phyloP scores from a whole-genome alignment of 805 yeast genomes.

The Candida khao-thaluensis region DNA sequence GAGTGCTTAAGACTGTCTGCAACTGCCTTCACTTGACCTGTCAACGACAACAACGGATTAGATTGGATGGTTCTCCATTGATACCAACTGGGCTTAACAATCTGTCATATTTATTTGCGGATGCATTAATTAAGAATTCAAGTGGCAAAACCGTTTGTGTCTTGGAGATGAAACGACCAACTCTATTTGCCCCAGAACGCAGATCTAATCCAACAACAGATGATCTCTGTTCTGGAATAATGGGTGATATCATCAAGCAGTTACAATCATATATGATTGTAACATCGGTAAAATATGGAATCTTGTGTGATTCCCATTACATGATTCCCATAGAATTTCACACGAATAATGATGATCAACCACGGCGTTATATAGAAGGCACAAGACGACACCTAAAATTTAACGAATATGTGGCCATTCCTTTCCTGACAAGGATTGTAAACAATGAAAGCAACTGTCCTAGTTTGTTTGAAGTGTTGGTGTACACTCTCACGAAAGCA shows the following conservation, averaged over 20 bases:
- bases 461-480: too few species aligned
- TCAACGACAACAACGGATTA: too few species aligned
- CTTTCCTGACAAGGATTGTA: background rate
- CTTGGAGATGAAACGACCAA: background rate
- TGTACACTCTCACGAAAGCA: background rate
- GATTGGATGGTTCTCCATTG: background rate
- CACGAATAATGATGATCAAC: too few species aligned
- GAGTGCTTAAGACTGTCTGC: too few species aligned
- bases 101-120: too few species aligned
- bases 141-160: background rate
- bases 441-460: background rate
- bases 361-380: too few species aligned
- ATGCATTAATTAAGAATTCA: background rate
- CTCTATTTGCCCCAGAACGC: background rate
- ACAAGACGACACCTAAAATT: too few species aligned
- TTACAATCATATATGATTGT: constrained; percentile 3
- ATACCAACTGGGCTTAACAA: background rate
- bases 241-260: background rate
- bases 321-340: background rate
- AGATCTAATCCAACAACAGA: background rate
- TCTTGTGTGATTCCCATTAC: background rate
- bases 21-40: too few species aligned
- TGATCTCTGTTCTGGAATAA: background rate
- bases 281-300: constrained; percentile 1
- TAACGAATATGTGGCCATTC: too few species aligned